These are phyloP conservation scores for Neocallimastix lanati DNA, from an alignment of 192 early-diverging fungal genomes.

Conservation along the genomic window DNA sequence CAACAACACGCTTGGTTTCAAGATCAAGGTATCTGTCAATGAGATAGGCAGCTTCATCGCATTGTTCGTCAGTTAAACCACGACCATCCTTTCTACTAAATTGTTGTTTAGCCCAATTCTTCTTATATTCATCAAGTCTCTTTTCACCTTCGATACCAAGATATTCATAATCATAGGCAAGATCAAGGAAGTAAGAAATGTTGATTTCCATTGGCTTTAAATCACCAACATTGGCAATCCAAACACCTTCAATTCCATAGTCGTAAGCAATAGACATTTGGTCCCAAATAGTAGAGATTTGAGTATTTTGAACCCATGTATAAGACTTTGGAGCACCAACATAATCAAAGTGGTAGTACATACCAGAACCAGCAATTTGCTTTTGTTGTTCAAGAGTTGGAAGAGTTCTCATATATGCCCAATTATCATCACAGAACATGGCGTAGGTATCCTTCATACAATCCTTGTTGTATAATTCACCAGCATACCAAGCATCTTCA, in stretches of 20 bases:
- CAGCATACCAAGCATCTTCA: conserved; percentile 1
- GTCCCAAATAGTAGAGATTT: conserved; percentile 3
- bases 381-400: conserved; percentile 1
- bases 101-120: neutral
- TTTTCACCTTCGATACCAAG: neutral
- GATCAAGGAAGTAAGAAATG: conserved; percentile 7
- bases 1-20: neutral
- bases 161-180: conserved; percentile 4
- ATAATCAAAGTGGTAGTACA: conserved; percentile 9
- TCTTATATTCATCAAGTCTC: neutral
- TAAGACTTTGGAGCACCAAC: conserved; percentile 4
- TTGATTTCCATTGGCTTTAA: conserved; percentile 6
- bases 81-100: neutral
- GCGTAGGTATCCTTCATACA: neutral
- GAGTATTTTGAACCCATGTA: conserved; percentile 4
- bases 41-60: neutral
- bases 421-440: conserved; percentile 6
- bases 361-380: conserved; percentile 1
- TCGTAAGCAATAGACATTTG: conserved; percentile 5
- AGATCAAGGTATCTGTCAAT: neutral
- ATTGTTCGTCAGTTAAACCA: neutral
- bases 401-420: conserved; percentile 3
- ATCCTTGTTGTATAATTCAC: conserved; percentile 4
- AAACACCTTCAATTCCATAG: neutral
- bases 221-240: conserved; percentile 10